Evolutionary conservation across 345 rosid genomes (phyloP).

Genomic region (Hirschfeldia incana): DNA sequence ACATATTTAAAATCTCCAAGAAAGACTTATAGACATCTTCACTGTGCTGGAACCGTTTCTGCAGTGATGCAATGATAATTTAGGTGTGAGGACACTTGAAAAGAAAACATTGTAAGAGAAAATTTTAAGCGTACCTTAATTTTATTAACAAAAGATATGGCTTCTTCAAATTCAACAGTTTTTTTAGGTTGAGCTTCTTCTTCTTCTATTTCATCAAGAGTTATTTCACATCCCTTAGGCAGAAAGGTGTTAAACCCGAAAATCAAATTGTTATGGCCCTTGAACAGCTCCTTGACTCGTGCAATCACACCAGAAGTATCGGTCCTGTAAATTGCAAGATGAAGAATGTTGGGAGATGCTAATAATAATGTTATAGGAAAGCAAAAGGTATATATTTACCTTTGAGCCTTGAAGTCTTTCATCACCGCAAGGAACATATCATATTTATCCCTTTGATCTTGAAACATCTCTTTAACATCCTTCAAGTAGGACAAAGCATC

Average conservation of each 20-base stretch:
- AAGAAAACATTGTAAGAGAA: not conserved
- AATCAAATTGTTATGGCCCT: constrained; percentile 86
- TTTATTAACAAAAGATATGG: constrained; percentile 73
- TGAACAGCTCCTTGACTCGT: constrained; percentile 86
- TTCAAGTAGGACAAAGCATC: constrained; percentile 83
- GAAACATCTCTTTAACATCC: constrained; percentile 92
- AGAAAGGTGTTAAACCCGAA: constrained; percentile 91
- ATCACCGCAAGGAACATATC: constrained; percentile 86
- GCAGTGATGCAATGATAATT: constrained; percentile 22
- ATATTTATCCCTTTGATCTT: constrained; percentile 81
- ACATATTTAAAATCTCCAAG: constrained; percentile 83
- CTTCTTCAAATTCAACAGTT: constrained; percentile 88
- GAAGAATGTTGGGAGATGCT: not conserved
- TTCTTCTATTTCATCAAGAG: constrained; percentile 59
- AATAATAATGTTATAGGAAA: not conserved
- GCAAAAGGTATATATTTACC: constrained; percentile 41
- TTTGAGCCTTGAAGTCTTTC: constrained; percentile 98
- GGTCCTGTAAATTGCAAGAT: constrained; percentile 54
- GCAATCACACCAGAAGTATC: constrained; percentile 95
- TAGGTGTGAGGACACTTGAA: not conserved
- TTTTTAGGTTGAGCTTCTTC: constrained; percentile 61
- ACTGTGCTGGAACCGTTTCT: constrained; percentile 84
- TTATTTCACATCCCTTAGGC: constrained; percentile 94
- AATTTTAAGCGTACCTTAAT: constrained; percentile 57
- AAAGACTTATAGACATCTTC: constrained; percentile 89